A percentile compares a stretch with the other conserved stretches of the same genome.
These are phyloP conservation scores for Trichoderma atroviride DNA, from an alignment of 2,329 filamentous ascomycete genomes.

Conservation along the genomic window DNA sequence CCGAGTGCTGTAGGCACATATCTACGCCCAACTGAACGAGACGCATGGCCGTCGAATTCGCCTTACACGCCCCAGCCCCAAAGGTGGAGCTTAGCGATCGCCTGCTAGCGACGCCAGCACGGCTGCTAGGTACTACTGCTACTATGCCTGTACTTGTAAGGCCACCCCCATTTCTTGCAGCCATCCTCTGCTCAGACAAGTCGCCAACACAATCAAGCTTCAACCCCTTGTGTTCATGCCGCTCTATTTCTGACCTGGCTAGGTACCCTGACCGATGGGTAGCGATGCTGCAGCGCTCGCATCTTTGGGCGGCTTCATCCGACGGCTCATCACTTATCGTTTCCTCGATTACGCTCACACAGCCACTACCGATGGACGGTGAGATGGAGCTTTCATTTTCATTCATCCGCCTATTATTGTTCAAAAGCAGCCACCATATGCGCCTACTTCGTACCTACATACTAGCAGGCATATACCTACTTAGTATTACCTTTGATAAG, in stretches of 20 bases:
- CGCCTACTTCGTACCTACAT: background rate
- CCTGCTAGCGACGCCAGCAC: constrained; percentile 10
- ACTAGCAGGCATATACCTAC: background rate
- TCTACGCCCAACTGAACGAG: background rate
- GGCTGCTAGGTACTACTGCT: background rate
- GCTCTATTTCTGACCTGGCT: background rate
- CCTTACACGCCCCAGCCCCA: constrained; percentile 21
- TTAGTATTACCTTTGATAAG: background rate
- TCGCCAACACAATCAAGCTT: background rate
- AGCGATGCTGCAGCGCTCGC: constrained; percentile 11
- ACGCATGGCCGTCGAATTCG: background rate
- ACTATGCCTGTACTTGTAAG: background rate
- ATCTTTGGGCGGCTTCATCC: constrained; percentile 11
- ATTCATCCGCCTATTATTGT: background rate
- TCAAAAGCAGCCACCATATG: background rate
- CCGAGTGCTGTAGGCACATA: background rate
- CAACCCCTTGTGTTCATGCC: background rate
- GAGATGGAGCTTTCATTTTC: background rate
- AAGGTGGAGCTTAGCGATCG: constrained; percentile 22
- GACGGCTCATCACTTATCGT: background rate
- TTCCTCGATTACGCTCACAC: constrained; percentile 19
- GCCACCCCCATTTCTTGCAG: background rate
- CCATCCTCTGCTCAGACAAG: background rate
- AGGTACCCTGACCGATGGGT: background rate
- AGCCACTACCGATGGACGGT: background rate